phyloP scores from a whole-genome alignment of 106 monocot genomes.

The Dactylorhiza incarnata region DNA sequence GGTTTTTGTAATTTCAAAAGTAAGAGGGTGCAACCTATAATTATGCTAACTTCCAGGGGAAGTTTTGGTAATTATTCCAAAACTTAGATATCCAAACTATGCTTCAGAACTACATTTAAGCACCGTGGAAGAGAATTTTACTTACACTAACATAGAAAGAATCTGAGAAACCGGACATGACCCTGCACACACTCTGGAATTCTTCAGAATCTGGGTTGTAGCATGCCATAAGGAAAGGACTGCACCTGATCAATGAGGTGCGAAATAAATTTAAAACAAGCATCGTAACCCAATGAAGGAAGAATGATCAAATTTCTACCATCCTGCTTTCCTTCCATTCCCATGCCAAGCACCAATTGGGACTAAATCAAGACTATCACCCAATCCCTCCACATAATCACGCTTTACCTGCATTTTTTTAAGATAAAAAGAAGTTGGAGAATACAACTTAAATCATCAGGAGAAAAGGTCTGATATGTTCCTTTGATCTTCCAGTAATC shows the following conservation, averaged over 20 bases:
- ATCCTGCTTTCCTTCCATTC: slow-evolving; percentile 95
- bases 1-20: too few species aligned
- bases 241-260: slow-evolving; percentile 59
- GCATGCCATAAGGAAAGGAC: slow-evolving; percentile 97
- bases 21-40: too few species aligned
- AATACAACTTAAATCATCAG: background rate
- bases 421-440: background rate
- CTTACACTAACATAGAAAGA: slow-evolving; percentile 79
- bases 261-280: background rate
- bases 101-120: background rate
- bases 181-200: slow-evolving; percentile 91
- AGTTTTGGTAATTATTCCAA: too few species aligned
- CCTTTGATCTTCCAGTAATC: background rate
- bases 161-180: slow-evolving; percentile 97
- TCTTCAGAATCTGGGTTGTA: slow-evolving; percentile 86
- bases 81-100: background rate
- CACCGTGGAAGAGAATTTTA: background rate
- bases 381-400: slow-evolving; percentile 85
- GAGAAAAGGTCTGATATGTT: background rate
- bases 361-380: slow-evolving; percentile 90
- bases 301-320: slow-evolving; percentile 31
- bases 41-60: too few species aligned
- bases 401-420: slow-evolving; percentile 61
- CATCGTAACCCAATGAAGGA: slow-evolving; percentile 6
- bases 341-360: slow-evolving; percentile 98